Evolutionary conservation across 2,329 filamentous ascomycete species (phyloP), one percentile per base, ranked within the genome.

Genomic region (Nemania diffusa): DNA sequence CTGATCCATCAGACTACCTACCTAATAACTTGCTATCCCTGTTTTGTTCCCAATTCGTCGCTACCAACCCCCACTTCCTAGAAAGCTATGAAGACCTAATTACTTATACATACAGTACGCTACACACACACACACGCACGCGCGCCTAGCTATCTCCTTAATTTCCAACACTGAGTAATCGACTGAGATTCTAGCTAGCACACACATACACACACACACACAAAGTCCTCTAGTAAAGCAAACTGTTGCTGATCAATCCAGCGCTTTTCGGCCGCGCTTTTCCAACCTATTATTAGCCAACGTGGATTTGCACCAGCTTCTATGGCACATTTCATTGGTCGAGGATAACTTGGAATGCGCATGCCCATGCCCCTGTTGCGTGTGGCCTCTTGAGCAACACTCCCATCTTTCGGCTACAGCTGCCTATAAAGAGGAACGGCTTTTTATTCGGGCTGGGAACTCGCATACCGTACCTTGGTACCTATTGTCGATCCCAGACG

Each of bases 241-340:
- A 62, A 4, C 24, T 42, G 22, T 57, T 50, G 57, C 34, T 62
- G 57, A 67, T 61, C 44, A 61, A 48, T 48, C 15, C 44, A 64
- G 51, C n/a, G 22, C 44, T 32, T 51, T 13, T 57, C 44, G 50
- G 20, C n/a, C 46, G 29, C 37, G 15, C 9, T n/a, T 62, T 40
- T 37, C 55, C 51, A n/a, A 44, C 60, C 40, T 64, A 44, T 29
- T 20, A 56, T 20, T 7, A 46, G 22, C 27, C 55, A 50, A 55
- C 40, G 20, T 51, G 53, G 27, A 57, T 40, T 24, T 13, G 27
- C 22, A 34, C 57, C 46, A n/a, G 42, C 48, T n/a, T 34, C 57
- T 40, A 50, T 60, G 34, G 27, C 34, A n/a, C 42, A 56, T 50
- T 53, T 42, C 27, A 60, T 60, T 44, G 32, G 56, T 24, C 24